Base-by-base conservation (phyloP, 2,329 filamentous ascomycete genomes). In the Magnaporthiopsis poae region DNA sequence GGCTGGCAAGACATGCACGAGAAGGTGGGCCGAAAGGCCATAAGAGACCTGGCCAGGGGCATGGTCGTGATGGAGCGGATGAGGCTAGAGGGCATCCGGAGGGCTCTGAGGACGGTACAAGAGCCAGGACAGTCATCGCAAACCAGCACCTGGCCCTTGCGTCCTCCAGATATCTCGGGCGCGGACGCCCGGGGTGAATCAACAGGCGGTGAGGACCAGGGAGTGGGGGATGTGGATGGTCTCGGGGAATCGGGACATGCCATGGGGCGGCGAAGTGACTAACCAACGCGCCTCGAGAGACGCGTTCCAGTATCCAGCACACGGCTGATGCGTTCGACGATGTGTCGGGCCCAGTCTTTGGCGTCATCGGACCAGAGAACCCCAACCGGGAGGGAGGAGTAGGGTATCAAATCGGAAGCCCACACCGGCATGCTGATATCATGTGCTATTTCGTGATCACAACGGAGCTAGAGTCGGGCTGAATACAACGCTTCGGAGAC, bases 1-100 rank as follows among this genome's bases (percentile, higher is more conserved):
- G 92, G 91, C 21, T 99, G 95, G 92, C 93, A 96, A 73, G 92
- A 96, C 60, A 86, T 92, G 79, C 88, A 96, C 73, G 91, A 92
- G 70, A 86, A 85, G 72, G 87, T 91, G 78, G 92, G 90, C 1
- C 81, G 88, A 68, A 85, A 85, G 67, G 90, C 91, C 35, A 85
- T 97, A 68, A 86, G 84, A 70, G 87, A 92, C 62, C 86, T 96
- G 71, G 94, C 90, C 25, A 85, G 82, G 73, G 86, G 86, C 39
- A 92, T 93, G 84, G 81, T 98, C 33, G 86, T 96, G 4, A 84
- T 85, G 65, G 95, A 99, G 78, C 86, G 85, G 70, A 90, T 90
- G 74, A 84, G 90, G 70, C 79, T 96, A 69, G 91, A 92, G 71
- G 88, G 90, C 27, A 88, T 99, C 82, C 85, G 84, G 78, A 83